Evolutionary conservation across 1,139 yeast species (phyloP).

Genomic region (Sugiyamaella xylanicola): DNA sequence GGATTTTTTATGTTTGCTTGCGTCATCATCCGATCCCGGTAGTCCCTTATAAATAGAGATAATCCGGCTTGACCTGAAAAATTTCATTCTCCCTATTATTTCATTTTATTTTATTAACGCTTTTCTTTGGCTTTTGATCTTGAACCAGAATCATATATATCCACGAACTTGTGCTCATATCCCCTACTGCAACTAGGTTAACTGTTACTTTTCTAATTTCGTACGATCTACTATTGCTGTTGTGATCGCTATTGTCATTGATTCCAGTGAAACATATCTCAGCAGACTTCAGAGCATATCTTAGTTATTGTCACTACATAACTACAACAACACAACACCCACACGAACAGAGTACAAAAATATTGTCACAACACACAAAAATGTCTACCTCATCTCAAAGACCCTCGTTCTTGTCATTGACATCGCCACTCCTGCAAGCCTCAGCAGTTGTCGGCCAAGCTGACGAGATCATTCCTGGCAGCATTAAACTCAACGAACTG

Average conservation of each 20-base stretch:
- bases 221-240: too few relatives aligned
- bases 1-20: neutral
- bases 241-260: too few relatives aligned
- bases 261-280: too few relatives aligned
- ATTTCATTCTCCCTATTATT: neutral
- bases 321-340: neutral
- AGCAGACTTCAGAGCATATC: too few relatives aligned
- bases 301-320: neutral
- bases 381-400: slow-evolving; percentile 13
- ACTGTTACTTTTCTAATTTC: too few relatives aligned
- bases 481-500: slow-evolving; percentile 5
- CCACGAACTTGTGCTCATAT: too few relatives aligned
- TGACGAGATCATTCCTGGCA: slow-evolving; percentile 25
- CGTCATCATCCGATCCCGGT: slow-evolving; percentile 3
- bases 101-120: neutral
- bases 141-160: too few relatives aligned
- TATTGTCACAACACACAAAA: slow-evolving; percentile 13
- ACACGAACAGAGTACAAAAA: slow-evolving; percentile 11
- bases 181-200: too few relatives aligned
- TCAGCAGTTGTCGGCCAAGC: neutral
- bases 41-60: neutral
- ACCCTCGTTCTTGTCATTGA: slow-evolving; percentile 26
- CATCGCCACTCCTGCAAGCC: slow-evolving; percentile 17
- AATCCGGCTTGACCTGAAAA: neutral
- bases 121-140: neutral